phyloP scores from a whole-genome alignment of 225 moss, liverwort and hornwort species.

The Marchantia paleacea region DNA sequence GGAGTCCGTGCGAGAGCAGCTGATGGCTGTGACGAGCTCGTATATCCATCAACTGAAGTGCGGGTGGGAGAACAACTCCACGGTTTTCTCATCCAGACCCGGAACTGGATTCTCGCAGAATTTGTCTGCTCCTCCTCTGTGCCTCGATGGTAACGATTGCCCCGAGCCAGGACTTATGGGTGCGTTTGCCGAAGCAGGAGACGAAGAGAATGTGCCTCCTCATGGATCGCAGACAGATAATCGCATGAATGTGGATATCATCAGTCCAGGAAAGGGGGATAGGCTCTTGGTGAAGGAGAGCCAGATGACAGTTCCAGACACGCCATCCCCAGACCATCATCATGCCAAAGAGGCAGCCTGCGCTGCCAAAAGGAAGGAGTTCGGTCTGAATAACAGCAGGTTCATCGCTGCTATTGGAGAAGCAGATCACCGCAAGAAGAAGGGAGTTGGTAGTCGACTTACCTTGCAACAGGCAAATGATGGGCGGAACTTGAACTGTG shows the following conservation, averaged over 20 bases:
- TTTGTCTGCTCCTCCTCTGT: constrained; percentile 35
- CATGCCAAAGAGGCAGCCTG: constrained; percentile 33
- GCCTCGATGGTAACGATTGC: constrained; percentile 24
- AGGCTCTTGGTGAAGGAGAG: constrained; percentile 46
- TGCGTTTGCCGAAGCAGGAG: constrained; percentile 13
- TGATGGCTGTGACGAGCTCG: constrained; percentile 64
- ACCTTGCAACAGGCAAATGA: constrained; percentile 6
- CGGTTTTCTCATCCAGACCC: constrained; percentile 36
- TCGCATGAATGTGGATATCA: constrained; percentile 14
- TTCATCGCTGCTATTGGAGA: constrained; percentile 18
- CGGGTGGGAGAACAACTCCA: constrained; percentile 40
- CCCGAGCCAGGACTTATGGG: constrained; percentile 16
- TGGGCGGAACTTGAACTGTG: constrained; percentile 32
- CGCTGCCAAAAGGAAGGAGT: constrained; percentile 66
- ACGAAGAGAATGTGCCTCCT: constrained; percentile 45
- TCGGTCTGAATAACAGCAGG: constrained; percentile 50
- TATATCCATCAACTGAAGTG: constrained; percentile 51
- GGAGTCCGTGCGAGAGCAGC: constrained; percentile 63
- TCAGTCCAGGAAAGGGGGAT: constrained; percentile 47
- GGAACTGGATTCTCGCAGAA: constrained; percentile 30
- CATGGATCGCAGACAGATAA: constrained; percentile 34
- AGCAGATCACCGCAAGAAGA: constrained; percentile 38
- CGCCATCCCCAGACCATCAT: constrained; percentile 64
- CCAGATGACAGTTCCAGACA: constrained; percentile 80
- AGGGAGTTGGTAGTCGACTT: constrained; percentile 41